phyloP scores from a whole-genome alignment of 371 early-diverging fungal species.

The Phascolomyces articulosus region DNA sequence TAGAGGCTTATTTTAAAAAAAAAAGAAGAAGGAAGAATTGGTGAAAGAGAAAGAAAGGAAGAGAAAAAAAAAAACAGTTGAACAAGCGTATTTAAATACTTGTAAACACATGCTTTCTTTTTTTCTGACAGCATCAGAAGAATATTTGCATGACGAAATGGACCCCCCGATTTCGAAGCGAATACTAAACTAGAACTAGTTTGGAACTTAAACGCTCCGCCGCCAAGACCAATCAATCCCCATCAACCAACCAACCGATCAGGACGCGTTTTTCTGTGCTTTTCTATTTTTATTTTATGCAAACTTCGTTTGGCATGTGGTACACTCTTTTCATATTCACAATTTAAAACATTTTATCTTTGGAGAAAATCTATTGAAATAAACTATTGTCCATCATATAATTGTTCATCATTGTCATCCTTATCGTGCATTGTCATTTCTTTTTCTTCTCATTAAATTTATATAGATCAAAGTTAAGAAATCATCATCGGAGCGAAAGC shows the following conservation, averaged over 20 bases:
- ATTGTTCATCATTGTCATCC: too few species aligned
- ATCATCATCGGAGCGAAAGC: neutral
- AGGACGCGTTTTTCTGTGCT: constrained; percentile 3
- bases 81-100: neutral
- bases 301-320: neutral
- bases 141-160: constrained; percentile 2
- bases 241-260: neutral
- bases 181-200: neutral
- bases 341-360: too few species aligned
- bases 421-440: too few species aligned
- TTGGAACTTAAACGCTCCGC: neutral
- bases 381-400: too few species aligned
- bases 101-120: neutral
- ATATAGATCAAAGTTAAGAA: too few species aligned
- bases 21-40: too few species aligned
- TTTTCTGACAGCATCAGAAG: neutral
- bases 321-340: neutral
- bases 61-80: neutral
- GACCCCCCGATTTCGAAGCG: neutral
- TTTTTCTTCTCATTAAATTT: too few species aligned
- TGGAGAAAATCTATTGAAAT: too few species aligned
- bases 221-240: neutral
- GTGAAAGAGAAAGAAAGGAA: neutral
- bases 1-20: too few species aligned
- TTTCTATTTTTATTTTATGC: constrained; percentile 5